A percentile compares a stretch with the other conserved stretches of the same genome.
phyloP scores from a whole-genome alignment of 306 rosid genomes.

The Quercus gilva region DNA sequence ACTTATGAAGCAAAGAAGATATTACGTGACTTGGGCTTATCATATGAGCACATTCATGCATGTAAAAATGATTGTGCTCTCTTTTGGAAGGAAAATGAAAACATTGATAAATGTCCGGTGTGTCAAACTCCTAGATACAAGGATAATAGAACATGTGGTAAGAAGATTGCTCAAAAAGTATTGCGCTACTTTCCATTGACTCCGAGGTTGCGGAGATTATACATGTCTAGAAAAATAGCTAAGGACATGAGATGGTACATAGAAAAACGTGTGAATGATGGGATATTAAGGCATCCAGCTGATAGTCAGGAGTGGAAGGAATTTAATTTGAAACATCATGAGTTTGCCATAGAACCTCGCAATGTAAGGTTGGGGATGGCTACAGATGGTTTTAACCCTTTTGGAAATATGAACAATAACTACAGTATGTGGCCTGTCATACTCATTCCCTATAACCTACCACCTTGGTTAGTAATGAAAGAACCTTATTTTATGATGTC shows the following conservation, averaged over 20 bases:
- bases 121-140: no score
- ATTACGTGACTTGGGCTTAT: no score
- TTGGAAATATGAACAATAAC: background rate
- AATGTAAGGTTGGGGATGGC: slow-evolving; percentile 1
- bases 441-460: background rate
- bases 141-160: no score
- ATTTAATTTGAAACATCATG: background rate
- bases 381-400: slow-evolving; percentile 1
- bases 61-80: no score
- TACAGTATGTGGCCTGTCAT: background rate
- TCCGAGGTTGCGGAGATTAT: no score
- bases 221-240: no score
- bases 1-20: no score
- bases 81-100: no score
- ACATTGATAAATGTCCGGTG: no score
- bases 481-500: background rate
- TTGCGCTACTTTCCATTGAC: no score
- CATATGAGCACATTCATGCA: no score
- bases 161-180: no score
- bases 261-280: background rate
- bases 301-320: background rate
- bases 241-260: background rate
- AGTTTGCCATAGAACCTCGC: background rate
- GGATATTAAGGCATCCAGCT: background rate
- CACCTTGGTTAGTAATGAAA: slow-evolving; percentile 1